phyloP scores from a whole-genome alignment of 495 filamentous ascomycete species.

The Penicillium herquei region DNA sequence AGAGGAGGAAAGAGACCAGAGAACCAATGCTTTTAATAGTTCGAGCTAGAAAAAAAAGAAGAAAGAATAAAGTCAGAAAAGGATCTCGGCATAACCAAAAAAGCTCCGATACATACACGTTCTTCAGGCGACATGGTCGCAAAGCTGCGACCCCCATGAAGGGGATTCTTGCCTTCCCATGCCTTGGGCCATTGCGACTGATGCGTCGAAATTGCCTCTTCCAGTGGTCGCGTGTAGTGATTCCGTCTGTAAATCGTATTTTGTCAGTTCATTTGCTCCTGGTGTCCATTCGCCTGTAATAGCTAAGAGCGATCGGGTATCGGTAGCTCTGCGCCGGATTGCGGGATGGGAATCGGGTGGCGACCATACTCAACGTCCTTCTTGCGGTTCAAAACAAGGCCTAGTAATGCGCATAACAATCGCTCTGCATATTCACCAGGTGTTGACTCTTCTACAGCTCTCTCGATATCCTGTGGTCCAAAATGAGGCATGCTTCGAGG shows the following conservation, averaged over 20 bases:
- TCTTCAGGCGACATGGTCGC: slow-evolving; percentile 72
- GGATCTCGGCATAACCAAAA: background rate
- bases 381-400: slow-evolving; percentile 90
- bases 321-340: background rate
- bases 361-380: slow-evolving; percentile 92
- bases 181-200: slow-evolving; percentile 83
- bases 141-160: slow-evolving; percentile 76
- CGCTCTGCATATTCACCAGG: slow-evolving; percentile 84
- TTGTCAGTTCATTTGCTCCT: background rate
- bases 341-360: slow-evolving; percentile 25
- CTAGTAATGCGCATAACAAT: slow-evolving; percentile 83
- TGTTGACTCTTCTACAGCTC: slow-evolving; percentile 69
- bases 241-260: slow-evolving; percentile 28
- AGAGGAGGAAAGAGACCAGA: slow-evolving; percentile 90
- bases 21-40: slow-evolving; percentile 74
- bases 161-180: slow-evolving; percentile 84
- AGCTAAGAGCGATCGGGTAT: slow-evolving; percentile 9
- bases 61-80: slow-evolving; percentile 19
- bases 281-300: slow-evolving; percentile 8
- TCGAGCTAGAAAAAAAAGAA: slow-evolving; percentile 61
- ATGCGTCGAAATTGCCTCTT: slow-evolving; percentile 87
- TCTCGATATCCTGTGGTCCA: slow-evolving; percentile 92
- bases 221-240: slow-evolving; percentile 88
- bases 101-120: slow-evolving; percentile 57
- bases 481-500: slow-evolving; percentile 82